These are phyloP conservation scores for Anthostomella pinea DNA, from an alignment of 2,329 filamentous ascomycete species.

Conservation along the genomic window DNA sequence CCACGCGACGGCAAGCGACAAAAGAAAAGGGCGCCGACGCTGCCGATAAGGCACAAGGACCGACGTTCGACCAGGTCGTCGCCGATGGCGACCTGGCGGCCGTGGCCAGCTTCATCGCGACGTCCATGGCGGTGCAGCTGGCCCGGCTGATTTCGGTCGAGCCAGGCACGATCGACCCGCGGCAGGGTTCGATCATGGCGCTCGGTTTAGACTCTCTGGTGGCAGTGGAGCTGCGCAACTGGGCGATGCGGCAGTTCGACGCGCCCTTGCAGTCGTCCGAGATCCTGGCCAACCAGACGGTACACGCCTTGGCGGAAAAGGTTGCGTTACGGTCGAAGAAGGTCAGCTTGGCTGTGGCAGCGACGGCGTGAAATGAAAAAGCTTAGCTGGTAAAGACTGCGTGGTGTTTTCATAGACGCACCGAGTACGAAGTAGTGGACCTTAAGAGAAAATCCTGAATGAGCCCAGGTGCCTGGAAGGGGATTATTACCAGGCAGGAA, in stretches of 20 bases:
- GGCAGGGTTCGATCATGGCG: constrained; percentile 6
- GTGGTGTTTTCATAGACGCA: no score
- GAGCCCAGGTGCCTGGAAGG: no score
- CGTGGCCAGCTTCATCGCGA: constrained; percentile 5
- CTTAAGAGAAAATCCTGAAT: no score
- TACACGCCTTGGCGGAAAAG: constrained; percentile 9
- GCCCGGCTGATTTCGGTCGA: constrained; percentile 12
- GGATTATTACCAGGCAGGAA: no score
- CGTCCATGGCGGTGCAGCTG: constrained; percentile 4
- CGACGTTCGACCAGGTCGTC: constrained; percentile 3
- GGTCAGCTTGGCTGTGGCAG: no score
- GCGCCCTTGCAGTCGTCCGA: constrained; percentile 9
- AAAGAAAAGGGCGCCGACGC: no score
- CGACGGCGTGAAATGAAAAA: no score
- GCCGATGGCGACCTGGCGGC: constrained; percentile 2
- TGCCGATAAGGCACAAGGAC: neutral
- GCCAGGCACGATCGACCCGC: constrained; percentile 2
- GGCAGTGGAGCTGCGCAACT: constrained; percentile 11
- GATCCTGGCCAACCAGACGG: constrained; percentile 7
- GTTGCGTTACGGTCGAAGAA: constrained; percentile 9
- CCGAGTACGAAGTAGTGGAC: no score
- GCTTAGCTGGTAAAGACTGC: no score
- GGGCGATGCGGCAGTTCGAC: constrained; percentile 11
- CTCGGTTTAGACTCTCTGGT: constrained; percentile 10
- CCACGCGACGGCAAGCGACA: neutral